Evolutionary conservation across 805 yeast genomes (phyloP), one percentile per base, ranked within the genome.

Genomic region (Wickerhamiella spandovensis): DNA sequence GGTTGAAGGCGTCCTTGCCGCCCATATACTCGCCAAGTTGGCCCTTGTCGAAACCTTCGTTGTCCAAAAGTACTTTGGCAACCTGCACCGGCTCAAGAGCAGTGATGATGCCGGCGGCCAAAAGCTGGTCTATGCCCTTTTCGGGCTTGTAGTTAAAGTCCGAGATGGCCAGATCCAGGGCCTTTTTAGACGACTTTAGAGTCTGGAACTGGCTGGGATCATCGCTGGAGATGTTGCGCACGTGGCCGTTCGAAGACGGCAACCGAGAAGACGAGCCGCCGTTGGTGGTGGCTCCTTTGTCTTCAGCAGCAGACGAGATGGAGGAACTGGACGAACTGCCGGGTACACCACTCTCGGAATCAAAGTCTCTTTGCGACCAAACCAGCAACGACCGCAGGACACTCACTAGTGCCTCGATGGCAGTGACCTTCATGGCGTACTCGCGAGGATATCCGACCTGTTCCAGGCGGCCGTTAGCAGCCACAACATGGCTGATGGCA

Each of bases 21-120:
- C 98, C 98, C 52, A 92, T 70, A 62, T 73, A 92, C 60, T 90
- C 97, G 48, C 99, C 99, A 51, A 94, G 73, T 6, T 77, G 77
- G 0, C 89, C 74, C 62, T 89, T 83, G 62, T 88, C 95, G 48
- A 92, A 70, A 0, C 90, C 84, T 42, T 81, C 87, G 1, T 78
- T 75, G 21, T 67, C 69, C 44, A 86, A 66, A 48, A 92, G 67
- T 65, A 92, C 87, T 51, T 67, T 63, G 0, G 97, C 97, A 55
- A 92, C 78, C 8, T 78, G 79, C 4, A 60, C 61, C 0, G 97
- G 88, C 1, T 76, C 72, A 42, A 76, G 74, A 22, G 78, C 71
- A 18, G 49, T 39, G 43, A 94, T 72, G 60, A 92, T 84, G 0
- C 81, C 81, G 47, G 79, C 73, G 21, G 72, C 74, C 18, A 84